Base-by-base conservation (phyloP, 805 yeast genomes). In the Hanseniaspora pseudoguilliermondii region DNA sequence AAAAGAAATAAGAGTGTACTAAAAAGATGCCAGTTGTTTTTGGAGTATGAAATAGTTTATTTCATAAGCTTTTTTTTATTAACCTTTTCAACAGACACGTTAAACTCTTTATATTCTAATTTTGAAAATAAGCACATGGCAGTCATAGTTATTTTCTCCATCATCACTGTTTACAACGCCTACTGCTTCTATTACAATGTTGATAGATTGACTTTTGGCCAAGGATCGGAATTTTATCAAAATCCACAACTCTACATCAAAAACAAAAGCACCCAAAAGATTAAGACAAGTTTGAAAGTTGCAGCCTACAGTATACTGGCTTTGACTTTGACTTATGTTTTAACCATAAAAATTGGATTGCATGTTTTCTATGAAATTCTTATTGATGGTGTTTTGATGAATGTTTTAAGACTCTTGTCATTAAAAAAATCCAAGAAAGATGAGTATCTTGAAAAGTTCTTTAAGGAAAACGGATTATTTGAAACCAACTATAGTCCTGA, bases 121-220 rank as follows among this genome's bases (percentile, higher is more conserved):
- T 43, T 55, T 40, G 47, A 55, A 39, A 46, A 42, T 3, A 52
- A 52, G 27, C 46, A 43, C 11, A 29, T 50, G 18, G 40, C 32
- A n/a, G 43, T 18, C 2, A 25, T 52, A 11, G 40, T 49, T 9
- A 34, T 50, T n/a, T 34, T 69, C 0, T 64, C 71, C 27, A 62
- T 74, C 8, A 76, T 80, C 0, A 35, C 72, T 0, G 38, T 73
- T 8, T 84, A 83, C 64, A 62, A 81, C 8, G 50, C 72, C 1
- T 81, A 77, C 58, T 83, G 77, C 62, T 60, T 77, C 15, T 60
- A 77, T 0, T 73, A 78, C 57, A 84, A 82, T 63, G 70, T 79
- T 59, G 81, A 81, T 65, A 73, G 78, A 57, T 68, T 84, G 42
- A 64, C 67, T 1, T 77, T 83, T 65, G 61, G 64, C 3, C 68